phyloP scores from a whole-genome alignment of 768 basidiomycete species.

The Glaciozyma martinii region DNA sequence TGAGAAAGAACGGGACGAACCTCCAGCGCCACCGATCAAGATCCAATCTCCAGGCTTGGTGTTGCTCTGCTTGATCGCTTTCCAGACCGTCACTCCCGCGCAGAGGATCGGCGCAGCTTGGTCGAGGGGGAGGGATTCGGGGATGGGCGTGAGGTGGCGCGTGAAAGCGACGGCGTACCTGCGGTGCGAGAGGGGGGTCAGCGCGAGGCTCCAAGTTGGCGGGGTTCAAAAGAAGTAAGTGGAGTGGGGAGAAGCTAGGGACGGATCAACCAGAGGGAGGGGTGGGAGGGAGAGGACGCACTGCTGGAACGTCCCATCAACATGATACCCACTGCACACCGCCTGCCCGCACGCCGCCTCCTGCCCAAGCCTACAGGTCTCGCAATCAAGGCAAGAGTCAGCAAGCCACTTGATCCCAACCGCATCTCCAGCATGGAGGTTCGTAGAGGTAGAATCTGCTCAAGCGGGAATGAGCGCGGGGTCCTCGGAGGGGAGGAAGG shows the following conservation, averaged over 20 bases:
- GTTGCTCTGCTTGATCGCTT: slow-evolving; percentile 64
- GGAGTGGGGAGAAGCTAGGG: no score
- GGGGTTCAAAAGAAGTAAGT: no score
- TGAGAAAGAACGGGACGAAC: no score
- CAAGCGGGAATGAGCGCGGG: slow-evolving; percentile 74
- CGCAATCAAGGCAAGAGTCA: slow-evolving; percentile 34
- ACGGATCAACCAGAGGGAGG: neutral
- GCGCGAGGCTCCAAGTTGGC: neutral
- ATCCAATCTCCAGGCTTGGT: slow-evolving; percentile 64
- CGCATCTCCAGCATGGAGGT: slow-evolving; percentile 59
- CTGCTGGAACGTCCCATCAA: slow-evolving; percentile 48
- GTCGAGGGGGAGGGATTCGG: slow-evolving; percentile 49
- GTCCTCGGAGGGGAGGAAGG: slow-evolving; percentile 63
- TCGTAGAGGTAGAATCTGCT: slow-evolving; percentile 52
- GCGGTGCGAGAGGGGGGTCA: neutral
- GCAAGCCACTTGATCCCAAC: slow-evolving; percentile 32
- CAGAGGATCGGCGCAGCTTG: slow-evolving; percentile 59
- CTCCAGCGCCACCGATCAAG: slow-evolving; percentile 45
- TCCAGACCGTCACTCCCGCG: slow-evolving; percentile 66
- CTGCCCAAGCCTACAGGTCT: slow-evolving; percentile 32
- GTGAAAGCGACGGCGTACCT: slow-evolving; percentile 49
- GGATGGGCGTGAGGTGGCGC: slow-evolving; percentile 68
- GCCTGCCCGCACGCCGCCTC: slow-evolving; percentile 15
- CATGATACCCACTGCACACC: slow-evolving; percentile 54
- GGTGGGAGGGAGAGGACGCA: neutral